A percentile compares a stretch with the other conserved stretches of the same genome.
These are phyloP conservation scores for Plasmopara viticola DNA, from an alignment of 352 stramenopile species.

Conservation along the genomic window DNA sequence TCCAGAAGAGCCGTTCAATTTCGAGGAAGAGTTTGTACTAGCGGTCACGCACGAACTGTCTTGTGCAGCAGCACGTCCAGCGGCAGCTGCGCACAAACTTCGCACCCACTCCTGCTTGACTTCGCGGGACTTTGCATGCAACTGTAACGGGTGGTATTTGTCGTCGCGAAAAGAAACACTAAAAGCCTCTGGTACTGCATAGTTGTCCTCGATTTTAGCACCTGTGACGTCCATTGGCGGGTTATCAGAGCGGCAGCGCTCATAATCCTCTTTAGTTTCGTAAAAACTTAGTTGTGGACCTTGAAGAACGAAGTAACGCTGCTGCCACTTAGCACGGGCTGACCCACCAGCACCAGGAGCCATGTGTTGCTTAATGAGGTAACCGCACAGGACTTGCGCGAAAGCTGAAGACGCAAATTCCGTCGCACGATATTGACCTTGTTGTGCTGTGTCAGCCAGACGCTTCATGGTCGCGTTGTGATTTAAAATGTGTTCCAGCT, in stretches of 20 bases:
- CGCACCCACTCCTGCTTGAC: conserved; percentile 78
- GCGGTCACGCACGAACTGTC: conserved; percentile 14
- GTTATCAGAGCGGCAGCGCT: conserved; percentile 71
- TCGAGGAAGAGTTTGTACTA: conserved; percentile 26
- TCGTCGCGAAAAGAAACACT: conserved; percentile 74
- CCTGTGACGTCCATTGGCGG: conserved; percentile 76
- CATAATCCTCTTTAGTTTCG: conserved; percentile 84
- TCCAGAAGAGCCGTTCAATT: conserved; percentile 22
- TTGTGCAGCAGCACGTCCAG: conserved; percentile 18
- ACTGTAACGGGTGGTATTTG: conserved; percentile 73
- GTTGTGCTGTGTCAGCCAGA: conserved; percentile 76
- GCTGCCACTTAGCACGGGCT: conserved; percentile 71
- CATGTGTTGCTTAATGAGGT: conserved; percentile 83
- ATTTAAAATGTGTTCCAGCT: conserved; percentile 83
- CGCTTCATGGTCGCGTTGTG: conserved; percentile 86
- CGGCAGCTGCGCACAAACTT: conserved; percentile 53
- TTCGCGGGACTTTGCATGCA: conserved; percentile 76
- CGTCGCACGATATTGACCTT: conserved; percentile 80
- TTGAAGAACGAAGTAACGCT: conserved; percentile 84
- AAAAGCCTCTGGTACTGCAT: conserved; percentile 73
- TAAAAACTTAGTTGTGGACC: conserved; percentile 74
- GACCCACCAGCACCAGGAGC: conserved; percentile 31
- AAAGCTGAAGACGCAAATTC: conserved; percentile 73
- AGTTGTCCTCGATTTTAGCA: conserved; percentile 70
- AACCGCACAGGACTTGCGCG: conserved; percentile 64